Evolutionary conservation across 345 rosid species (phyloP).

Genomic region (Ceriops tagal): DNA sequence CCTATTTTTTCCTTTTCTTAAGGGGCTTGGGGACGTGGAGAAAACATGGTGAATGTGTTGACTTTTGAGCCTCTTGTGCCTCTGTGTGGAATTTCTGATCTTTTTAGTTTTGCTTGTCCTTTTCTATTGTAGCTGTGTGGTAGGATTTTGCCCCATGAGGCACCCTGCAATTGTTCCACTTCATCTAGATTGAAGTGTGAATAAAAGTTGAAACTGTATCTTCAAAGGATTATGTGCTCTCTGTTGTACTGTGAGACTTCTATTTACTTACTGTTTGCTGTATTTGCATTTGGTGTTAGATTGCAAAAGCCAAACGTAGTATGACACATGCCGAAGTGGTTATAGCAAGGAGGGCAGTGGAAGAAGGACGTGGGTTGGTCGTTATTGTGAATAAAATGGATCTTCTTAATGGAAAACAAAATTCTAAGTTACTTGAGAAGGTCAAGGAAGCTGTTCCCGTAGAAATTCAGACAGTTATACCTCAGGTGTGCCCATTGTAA

Average conservation of each 20-base stretch:
- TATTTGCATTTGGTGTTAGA: conserved; percentile 35
- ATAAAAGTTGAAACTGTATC: background rate
- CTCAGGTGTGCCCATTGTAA: conserved; percentile 58
- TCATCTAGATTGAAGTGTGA: too few species aligned
- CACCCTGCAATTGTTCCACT: too few species aligned
- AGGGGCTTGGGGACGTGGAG: background rate
- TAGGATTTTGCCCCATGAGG: too few species aligned
- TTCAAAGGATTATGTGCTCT: background rate
- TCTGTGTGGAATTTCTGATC: background rate
- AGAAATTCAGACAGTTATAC: conserved; percentile 89
- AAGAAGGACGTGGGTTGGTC: conserved; percentile 95
- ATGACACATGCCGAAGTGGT: conserved; percentile 97
- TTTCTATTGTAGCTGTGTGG: too few species aligned
- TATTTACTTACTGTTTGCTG: background rate
- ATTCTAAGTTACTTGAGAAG: conserved; percentile 49
- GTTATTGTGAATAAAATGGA: conserved; percentile 95
- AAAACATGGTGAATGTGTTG: too few species aligned
- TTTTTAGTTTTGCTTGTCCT: background rate
- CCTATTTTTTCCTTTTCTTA: background rate
- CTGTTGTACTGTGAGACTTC: background rate
- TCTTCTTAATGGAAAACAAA: conserved; percentile 58
- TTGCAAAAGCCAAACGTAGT: conserved; percentile 66
- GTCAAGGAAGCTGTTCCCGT: conserved; percentile 87
- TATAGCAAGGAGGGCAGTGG: conserved; percentile 86
- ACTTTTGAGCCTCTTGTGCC: background rate